Evolutionary conservation across 148 eudicot species (phyloP).

Genomic region (Pouteria glomerata): DNA sequence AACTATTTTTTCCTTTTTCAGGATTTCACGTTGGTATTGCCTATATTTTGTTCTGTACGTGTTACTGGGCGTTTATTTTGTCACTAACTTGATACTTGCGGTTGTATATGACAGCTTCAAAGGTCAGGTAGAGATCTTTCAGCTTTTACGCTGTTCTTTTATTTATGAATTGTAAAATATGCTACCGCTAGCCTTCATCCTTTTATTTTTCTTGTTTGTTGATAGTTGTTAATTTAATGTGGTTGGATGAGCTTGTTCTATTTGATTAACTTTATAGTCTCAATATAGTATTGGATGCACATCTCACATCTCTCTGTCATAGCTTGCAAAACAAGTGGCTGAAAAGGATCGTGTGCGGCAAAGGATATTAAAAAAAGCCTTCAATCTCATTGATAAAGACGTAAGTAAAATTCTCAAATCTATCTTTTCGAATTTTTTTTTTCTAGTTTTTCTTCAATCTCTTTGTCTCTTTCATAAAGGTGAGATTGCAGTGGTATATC

Average conservation of each 20-base stretch:
- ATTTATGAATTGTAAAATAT: neutral
- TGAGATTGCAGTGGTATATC: neutral
- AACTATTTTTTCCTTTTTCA: slow-evolving; percentile 20
- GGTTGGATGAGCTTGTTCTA: neutral
- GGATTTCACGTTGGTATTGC: slow-evolving; percentile 90
- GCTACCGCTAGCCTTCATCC: neutral
- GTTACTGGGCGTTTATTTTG: slow-evolving; percentile 86
- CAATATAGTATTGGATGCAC: neutral
- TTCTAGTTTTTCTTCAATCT: neutral
- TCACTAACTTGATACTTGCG: slow-evolving; percentile 94
- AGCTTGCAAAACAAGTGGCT: slow-evolving; percentile 85
- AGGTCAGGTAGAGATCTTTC: slow-evolving; percentile 42
- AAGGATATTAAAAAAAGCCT: slow-evolving; percentile 69
- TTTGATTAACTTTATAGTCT: neutral
- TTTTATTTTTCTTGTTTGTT: neutral
- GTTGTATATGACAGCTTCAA: slow-evolving; percentile 96
- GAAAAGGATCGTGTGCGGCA: slow-evolving; percentile 58
- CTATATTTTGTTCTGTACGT: slow-evolving; percentile 76
- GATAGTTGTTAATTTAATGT: neutral
- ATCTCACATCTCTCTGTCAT: slow-evolving; percentile 18
- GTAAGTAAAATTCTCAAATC: slow-evolving; percentile 36
- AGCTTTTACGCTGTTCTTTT: neutral
- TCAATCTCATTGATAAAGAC: slow-evolving; percentile 48
- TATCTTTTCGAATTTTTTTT: neutral
- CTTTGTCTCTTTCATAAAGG: neutral